phyloP scores from a whole-genome alignment of 495 filamentous ascomycete genomes.

The Terfezia claveryi region DNA sequence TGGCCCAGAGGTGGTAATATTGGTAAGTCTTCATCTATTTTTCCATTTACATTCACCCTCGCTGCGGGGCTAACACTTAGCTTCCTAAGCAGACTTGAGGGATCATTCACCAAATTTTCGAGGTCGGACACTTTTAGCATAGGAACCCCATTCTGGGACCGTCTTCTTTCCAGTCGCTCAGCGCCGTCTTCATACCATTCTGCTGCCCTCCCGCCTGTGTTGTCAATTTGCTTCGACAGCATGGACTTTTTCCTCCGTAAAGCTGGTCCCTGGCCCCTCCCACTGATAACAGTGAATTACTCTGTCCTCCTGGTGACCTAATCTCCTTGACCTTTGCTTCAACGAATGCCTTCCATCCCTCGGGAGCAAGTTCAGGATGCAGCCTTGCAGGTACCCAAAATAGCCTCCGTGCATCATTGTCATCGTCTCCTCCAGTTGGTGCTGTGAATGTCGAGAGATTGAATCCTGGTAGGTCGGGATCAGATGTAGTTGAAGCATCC shows the following conservation, averaged over 20 bases:
- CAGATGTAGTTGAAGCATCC: conserved; percentile 76
- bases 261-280: conserved; percentile 32
- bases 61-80: conserved; percentile 31
- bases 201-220: conserved; percentile 34
- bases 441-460: conserved; percentile 41
- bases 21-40: conserved; percentile 50
- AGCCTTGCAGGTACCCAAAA: conserved; percentile 92
- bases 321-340: conserved; percentile 81
- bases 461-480: conserved; percentile 83
- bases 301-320: conserved; percentile 29
- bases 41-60: conserved; percentile 3
- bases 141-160: conserved; percentile 32
- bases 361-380: conserved; percentile 85
- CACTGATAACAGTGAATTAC: conserved; percentile 42
- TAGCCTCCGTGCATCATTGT: conserved; percentile 67
- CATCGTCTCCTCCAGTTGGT: conserved; percentile 51
- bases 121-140: conserved; percentile 39
- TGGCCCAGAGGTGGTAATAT: conserved; percentile 59
- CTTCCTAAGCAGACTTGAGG: conserved; percentile 42
- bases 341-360: conserved; percentile 89
- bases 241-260: conserved; percentile 82
- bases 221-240: conserved; percentile 80
- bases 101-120: conserved; percentile 60
- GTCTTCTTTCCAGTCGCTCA: conserved; percentile 56
- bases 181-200: conserved; percentile 68